Evolutionary conservation across 805 yeast genomes (phyloP).

Genomic region (Ogataea nitratoaversa): DNA sequence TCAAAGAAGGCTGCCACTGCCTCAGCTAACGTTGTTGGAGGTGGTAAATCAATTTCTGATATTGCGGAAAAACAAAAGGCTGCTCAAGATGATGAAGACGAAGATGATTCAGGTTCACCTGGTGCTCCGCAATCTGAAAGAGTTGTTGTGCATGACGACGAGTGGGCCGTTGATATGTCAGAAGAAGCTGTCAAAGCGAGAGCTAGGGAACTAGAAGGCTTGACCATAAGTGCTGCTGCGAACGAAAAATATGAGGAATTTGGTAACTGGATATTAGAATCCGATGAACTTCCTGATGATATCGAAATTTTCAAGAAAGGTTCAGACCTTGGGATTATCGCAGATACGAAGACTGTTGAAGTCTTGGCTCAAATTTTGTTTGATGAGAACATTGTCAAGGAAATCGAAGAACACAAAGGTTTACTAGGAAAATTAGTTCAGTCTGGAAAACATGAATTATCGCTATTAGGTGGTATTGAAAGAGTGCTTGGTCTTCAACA

Average conservation of each 20-base stretch:
- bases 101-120: slow-evolving; percentile 29
- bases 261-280: slow-evolving; percentile 81
- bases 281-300: slow-evolving; percentile 63
- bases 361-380: slow-evolving; percentile 90
- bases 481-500: slow-evolving; percentile 83
- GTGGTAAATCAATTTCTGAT: slow-evolving; percentile 76
- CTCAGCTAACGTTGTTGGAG: slow-evolving; percentile 84
- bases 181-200: slow-evolving; percentile 94
- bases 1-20: slow-evolving; percentile 83
- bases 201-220: slow-evolving; percentile 79
- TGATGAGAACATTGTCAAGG: slow-evolving; percentile 67
- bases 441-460: slow-evolving; percentile 69
- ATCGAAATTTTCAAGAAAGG: slow-evolving; percentile 92
- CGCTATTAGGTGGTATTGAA: slow-evolving; percentile 93
- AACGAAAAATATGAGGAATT: slow-evolving; percentile 61
- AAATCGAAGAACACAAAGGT: slow-evolving; percentile 76
- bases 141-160: slow-evolving; percentile 77
- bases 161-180: slow-evolving; percentile 96
- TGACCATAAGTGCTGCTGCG: slow-evolving; percentile 37
- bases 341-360: slow-evolving; percentile 74
- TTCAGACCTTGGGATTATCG: slow-evolving; percentile 66
- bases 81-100: slow-evolving; percentile 33
- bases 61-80: slow-evolving; percentile 53
- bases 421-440: slow-evolving; percentile 74
- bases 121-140: slow-evolving; percentile 59